Evolutionary conservation across 257 asterid species (phyloP), one percentile per base, ranked within the genome.

Genomic region (Coffea canephora): DNA sequence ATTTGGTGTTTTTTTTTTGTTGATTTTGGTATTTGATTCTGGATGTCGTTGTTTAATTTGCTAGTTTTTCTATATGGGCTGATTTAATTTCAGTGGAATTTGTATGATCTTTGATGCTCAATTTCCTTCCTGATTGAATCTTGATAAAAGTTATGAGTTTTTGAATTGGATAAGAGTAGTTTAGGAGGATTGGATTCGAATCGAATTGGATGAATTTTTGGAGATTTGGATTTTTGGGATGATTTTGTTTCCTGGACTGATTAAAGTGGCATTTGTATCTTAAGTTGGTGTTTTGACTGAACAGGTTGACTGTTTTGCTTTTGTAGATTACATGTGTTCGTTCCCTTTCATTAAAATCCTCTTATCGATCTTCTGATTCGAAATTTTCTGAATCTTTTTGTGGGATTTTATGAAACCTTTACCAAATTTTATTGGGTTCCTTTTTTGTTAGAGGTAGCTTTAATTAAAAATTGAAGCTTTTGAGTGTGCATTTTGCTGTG

Each of bases 151-250:
- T 36, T 77, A 23, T 77, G 74, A 18, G 49, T 49, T 41, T 76
- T 67, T 67, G 48, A 19, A 69, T 70, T 69, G 16, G 39, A 54
- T 43, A 11, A 69, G 76, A 39, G 4, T 54, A 54, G 59, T 46
- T 69, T 78, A 69, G 59, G 45, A 78, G 25, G 81, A 23, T 54
- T 69, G 67, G 41, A 70, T 78, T 39, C 57, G 70, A 78, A 48
- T 49, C 69, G 43, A 68, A 57, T 77, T 69, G 39, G 75, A 69
- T 69, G 70, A 68, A 57, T 31, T 59, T 77, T 21, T 54, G 69
- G 75, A 64, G 70, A 46, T 78, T 23, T 54, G 57, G 50, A 39
- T 78, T 69, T 39, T 52, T 55, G 34, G 4, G 25, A 10, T 19
- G 5, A 65, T 66, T 48, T 16, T 49, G n/a, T 65, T 67, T 77